Conservation (phyloP, 306 rosid species). For the Arachis stenosperma region DNA sequence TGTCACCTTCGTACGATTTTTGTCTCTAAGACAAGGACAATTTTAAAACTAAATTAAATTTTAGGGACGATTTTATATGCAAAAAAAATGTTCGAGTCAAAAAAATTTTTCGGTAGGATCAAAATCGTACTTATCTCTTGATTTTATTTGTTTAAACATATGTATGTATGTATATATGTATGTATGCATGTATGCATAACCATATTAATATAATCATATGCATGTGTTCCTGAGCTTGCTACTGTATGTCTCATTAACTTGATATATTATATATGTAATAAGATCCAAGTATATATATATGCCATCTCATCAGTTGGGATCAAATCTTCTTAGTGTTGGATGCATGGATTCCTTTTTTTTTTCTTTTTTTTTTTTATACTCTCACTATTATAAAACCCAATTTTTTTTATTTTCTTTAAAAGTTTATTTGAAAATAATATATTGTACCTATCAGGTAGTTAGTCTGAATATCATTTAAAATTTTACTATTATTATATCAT, state of each 20-base stretch:
- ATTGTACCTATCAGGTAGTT: not conserved
- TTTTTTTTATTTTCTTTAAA: not conserved
- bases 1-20: too few relatives aligned
- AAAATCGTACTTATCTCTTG: too few relatives aligned
- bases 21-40: too few relatives aligned
- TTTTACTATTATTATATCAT: too few relatives aligned
- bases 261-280: not conserved
- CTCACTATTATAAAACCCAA: not conserved
- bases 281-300: not conserved
- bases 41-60: too few relatives aligned
- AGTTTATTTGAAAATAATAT: not conserved
- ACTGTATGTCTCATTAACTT: not conserved
- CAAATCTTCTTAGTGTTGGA: not conserved
- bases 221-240: not conserved
- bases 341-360: not conserved
- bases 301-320: not conserved
- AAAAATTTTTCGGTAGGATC: too few relatives aligned
- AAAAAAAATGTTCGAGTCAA: too few relatives aligned
- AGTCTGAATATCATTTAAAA: not conserved
- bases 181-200: too few relatives aligned
- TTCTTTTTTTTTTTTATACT: too few relatives aligned
- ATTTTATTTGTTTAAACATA: too few relatives aligned
- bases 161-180: too few relatives aligned
- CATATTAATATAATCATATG: not conserved
- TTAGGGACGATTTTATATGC: too few relatives aligned